Base-by-base conservation (phyloP, 306 rosid genomes). In the Quercus gilva region DNA sequence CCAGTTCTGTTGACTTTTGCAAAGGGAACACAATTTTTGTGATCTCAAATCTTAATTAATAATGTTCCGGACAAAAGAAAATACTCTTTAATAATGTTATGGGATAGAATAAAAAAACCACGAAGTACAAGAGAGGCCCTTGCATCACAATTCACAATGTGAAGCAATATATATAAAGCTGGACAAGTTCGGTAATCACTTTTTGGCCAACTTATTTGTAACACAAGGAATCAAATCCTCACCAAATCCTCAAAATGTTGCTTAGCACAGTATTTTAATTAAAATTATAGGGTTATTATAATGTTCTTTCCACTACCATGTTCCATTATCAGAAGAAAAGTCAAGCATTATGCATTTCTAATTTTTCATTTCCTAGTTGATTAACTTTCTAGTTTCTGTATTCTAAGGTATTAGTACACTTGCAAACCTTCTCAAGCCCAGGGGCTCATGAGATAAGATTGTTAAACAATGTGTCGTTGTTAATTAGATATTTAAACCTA, bases 141-240 rank as follows among this genome's bases (percentile, higher is more conserved):
- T 8, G 29, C 29, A 25, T 19, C 15, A 49, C 17, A 49, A 49
- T 49, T 11, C 14, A 41, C 45, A 20, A 57, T 19, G 63, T 6
- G 63, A 57, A 57, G 63, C 26, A 3, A 10, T 7, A 23, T 57
- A 57, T 2, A 23, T n/a, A 41, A 41, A 41, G 45, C 3, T 41
- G 45, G 59, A 41, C 76, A 84, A 69, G 80, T 52, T 72, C 76
- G 72, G 35, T 1, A 17, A 21, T 41, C 65, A 77, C 73, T 72
- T 52, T 31, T 77, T 71, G 63, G 75, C 41, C 45, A 76, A 72
- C 52, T 49, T 60, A 65, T 53, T 55, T 15, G 37, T 53, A 75
- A 41, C 45, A 64, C 63, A 17, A 71, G 80, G 82, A 80, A 80
- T 80, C 84, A 82, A 85, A 77, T 81, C 86, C 57, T 69, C 75